phyloP scores from a whole-genome alignment of 768 basidiomycete genomes.

The Termitomyces eurrhizus region DNA sequence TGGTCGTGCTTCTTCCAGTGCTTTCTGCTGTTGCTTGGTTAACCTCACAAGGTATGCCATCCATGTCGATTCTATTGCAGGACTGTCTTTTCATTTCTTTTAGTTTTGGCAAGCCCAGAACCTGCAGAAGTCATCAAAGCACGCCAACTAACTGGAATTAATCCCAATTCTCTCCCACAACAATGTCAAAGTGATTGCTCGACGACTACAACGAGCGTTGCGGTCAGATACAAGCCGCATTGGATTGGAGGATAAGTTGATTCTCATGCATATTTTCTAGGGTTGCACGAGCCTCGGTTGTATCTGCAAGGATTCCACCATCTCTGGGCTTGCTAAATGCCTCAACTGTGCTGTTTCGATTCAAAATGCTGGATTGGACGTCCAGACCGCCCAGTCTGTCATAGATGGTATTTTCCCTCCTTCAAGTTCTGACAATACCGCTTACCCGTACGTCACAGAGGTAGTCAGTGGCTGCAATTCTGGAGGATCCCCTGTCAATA shows the following conservation, averaged over 20 bases:
- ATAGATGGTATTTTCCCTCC: neutral
- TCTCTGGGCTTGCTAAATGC: neutral
- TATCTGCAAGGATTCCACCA: neutral
- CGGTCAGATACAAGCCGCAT: neutral
- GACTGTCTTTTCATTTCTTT: neutral
- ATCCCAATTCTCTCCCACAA: neutral
- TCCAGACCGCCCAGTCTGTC: neutral
- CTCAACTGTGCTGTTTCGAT: neutral
- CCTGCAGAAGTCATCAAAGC: neutral
- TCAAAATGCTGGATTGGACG: neutral
- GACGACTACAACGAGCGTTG: neutral
- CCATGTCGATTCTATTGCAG: neutral
- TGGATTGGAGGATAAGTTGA: neutral
- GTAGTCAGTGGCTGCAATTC: neutral
- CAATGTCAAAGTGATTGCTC: neutral
- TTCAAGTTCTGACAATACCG: neutral
- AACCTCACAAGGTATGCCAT: neutral
- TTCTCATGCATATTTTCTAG: neutral
- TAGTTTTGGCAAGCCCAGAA: neutral
- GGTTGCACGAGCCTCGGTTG: neutral
- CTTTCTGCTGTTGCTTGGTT: neutral
- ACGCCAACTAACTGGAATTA: neutral
- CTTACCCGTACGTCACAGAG: neutral
- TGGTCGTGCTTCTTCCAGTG: neutral
- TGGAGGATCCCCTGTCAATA: neutral